Conservation (phyloP, 202 grass and related monocot species). For the Carex sylvatica region DNA sequence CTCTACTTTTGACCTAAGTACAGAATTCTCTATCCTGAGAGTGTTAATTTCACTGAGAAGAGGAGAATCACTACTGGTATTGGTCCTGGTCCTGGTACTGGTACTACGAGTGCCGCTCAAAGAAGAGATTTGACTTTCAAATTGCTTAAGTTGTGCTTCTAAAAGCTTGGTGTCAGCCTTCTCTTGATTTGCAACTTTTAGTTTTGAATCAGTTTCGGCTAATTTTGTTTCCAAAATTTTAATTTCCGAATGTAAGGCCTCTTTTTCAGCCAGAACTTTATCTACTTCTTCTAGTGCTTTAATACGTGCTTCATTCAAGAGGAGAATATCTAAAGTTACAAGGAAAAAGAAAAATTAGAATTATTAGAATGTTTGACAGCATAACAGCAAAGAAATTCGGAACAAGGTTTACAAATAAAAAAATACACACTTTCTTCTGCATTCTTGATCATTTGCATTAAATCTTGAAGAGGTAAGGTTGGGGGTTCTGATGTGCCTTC, state of each 20-base stretch:
- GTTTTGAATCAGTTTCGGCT: conserved; percentile 44
- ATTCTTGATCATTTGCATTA: conserved; percentile 66
- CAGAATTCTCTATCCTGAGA: conserved; percentile 54
- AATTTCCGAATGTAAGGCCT: conserved; percentile 63
- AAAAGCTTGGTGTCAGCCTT: conserved; percentile 37
- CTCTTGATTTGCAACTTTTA: conserved; percentile 45
- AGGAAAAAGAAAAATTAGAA: conserved; percentile 1
- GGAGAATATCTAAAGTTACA: conserved; percentile 75
- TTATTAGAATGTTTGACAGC: not conserved
- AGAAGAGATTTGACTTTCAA: conserved; percentile 34
- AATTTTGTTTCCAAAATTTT: conserved; percentile 63
- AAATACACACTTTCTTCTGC: conserved; percentile 62
- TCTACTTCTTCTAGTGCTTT: conserved; percentile 59
- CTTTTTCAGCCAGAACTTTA: conserved; percentile 84
- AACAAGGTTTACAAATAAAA: conserved; percentile 55
- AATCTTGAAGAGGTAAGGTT: conserved; percentile 57
- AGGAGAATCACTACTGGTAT: conserved; percentile 25
- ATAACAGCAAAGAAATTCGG: conserved; percentile 29
- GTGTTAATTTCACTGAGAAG: conserved; percentile 42
- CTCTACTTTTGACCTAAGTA: conserved; percentile 55
- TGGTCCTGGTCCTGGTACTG: conserved; percentile 25
- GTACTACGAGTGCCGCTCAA: conserved; percentile 22
- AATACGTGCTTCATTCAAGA: conserved; percentile 89
- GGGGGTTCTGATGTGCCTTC: conserved; percentile 29
- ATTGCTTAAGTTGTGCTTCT: conserved; percentile 32